Base-by-base conservation (phyloP, 176 grass and related monocot species). In the Urochloa ruziziensis region DNA sequence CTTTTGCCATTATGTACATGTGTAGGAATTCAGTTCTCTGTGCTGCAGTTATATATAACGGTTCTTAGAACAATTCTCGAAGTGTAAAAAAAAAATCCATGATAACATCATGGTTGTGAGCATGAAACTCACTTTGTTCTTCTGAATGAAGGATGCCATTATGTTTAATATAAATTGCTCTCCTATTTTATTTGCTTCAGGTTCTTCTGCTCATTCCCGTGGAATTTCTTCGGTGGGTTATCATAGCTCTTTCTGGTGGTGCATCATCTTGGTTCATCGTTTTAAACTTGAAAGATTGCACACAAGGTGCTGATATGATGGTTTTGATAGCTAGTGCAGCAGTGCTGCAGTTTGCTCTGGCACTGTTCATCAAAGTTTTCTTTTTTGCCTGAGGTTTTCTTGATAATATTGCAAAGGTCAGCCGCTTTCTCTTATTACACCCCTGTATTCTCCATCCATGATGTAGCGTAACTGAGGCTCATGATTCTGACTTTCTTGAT, bases 311-410 rank as follows among this genome's bases (percentile, higher is more conserved):
- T 83, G 91, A 94, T 89, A 48, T 89, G 85, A 90, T 93, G 89
- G 72, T 82, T 72, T 79, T 94, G 74, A 86, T 92, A 53, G 89
- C 90, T 23, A 83, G 91, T 82, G 96, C 93, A 59, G 54, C 85
- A 37, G 56, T 86, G 49, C 70, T 98, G 85, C 96, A 98, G 79
- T 87, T 98, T 88, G 80, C 82, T 82, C 83, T 98, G 62, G 87
- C 96, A 65, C 72, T 98, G 80, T 94, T 98, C 83, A 94, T 98
- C 82, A 98, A 98, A 88, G 87, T 93, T 85, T 94, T 92, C 89
- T 98, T 98, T 86, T 98, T 98, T 75, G 85, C 89, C 58, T 96
- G 67, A 95, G 86, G 80, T 80, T 81, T 63, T 56, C 59, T 75
- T 54, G 49, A 72, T 72, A 25, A 34, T 87, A 77, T 70, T 73